A percentile compares a stretch with the other conserved stretches of the same genome.
phyloP scores from a whole-genome alignment of 2,329 filamentous ascomycete species.

The Epichloe sylvatica region DNA sequence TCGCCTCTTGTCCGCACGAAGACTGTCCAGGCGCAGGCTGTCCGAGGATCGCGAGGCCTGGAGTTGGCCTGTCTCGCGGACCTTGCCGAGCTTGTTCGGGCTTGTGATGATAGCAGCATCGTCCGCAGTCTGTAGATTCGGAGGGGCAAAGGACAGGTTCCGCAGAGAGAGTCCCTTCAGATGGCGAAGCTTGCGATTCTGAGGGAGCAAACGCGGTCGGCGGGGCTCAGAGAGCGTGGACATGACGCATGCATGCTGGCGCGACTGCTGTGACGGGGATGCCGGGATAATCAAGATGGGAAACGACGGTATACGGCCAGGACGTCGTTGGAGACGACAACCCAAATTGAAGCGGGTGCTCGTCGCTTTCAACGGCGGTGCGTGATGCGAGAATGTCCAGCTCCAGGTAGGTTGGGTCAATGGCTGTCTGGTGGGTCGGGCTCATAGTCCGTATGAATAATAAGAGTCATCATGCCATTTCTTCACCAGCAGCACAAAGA shows the following conservation, averaged over 20 bases:
- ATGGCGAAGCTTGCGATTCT: constrained; percentile 83
- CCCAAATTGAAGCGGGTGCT: too few species aligned
- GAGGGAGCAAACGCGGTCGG: constrained; percentile 41
- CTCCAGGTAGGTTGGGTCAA: too few species aligned
- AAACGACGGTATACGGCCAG: not conserved
- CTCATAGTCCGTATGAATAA: too few species aligned
- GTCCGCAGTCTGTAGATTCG: constrained; percentile 56
- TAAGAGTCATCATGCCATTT: too few species aligned
- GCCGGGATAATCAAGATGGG: not conserved
- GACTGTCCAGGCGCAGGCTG: constrained; percentile 7
- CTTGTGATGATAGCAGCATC: constrained; percentile 60
- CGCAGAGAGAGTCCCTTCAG: constrained; percentile 75
- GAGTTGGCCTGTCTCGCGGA: constrained; percentile 33
- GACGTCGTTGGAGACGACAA: too few species aligned
- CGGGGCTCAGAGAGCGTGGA: constrained; percentile 24
- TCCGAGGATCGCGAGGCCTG: constrained; percentile 38
- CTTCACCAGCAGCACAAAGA: too few species aligned
- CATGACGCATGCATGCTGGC: constrained; percentile 15
- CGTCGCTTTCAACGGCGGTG: too few species aligned
- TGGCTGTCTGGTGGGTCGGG: too few species aligned
- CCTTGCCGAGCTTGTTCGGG: constrained; percentile 47
- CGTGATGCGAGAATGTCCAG: too few species aligned
- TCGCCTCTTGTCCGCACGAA: constrained; percentile 6
- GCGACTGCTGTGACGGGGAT: not conserved
- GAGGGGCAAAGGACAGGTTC: constrained; percentile 58